Percentiles rank a stretch among this genome's conserved stretches.
phyloP scores from a whole-genome alignment of 2,329 filamentous ascomycete species.

The Cryphonectria nitschkei region DNA sequence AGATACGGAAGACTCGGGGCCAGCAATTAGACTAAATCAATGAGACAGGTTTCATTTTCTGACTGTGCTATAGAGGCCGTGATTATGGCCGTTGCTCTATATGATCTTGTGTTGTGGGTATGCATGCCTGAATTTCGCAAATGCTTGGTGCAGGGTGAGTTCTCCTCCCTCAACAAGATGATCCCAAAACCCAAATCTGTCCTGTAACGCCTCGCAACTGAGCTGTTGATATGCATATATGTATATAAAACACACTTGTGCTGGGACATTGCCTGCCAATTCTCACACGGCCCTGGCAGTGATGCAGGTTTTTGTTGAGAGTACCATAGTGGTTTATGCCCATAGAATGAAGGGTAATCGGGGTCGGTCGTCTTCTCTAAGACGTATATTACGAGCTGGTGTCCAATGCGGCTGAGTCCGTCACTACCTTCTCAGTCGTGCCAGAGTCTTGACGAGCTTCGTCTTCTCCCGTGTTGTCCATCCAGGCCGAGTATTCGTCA shows the following conservation, averaged over 20 bases:
- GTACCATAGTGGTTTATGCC: no score
- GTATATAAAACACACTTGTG: no score
- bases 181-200: not conserved
- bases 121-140: not conserved
- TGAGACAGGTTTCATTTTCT: no score
- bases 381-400: not conserved
- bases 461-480: slow-evolving; percentile 29
- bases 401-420: not conserved
- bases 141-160: not conserved
- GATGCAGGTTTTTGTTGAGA: no score
- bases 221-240: no score
- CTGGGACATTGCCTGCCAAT: no score
- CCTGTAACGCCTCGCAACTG: not conserved
- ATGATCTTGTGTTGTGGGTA: not conserved
- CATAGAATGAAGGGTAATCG: no score
- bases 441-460: slow-evolving; percentile 12
- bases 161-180: not conserved
- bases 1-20: no score
- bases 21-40: no score
- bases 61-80: not conserved
- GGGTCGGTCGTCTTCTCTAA: no score
- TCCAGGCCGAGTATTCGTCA: slow-evolving; percentile 33
- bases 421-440: slow-evolving; percentile 14
- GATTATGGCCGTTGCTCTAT: not conserved
- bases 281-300: no score